Conservation (phyloP, 1,139 yeast genomes). For the Candida anutae region DNA sequence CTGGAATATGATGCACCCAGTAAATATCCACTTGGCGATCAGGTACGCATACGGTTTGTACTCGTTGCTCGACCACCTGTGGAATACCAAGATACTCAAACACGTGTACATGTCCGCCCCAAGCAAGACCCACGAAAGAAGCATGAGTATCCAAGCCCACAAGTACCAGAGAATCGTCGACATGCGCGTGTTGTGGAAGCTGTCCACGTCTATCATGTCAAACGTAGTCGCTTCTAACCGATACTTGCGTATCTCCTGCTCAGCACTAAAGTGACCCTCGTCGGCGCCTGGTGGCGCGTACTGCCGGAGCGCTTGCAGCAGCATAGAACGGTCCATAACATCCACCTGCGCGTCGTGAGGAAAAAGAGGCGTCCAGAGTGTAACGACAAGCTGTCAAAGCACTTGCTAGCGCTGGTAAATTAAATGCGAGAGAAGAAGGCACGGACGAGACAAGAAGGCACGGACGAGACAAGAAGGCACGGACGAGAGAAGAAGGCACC, state of each 20-base stretch:
- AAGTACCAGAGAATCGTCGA: conserved; percentile 50
- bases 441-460: too few relatives aligned
- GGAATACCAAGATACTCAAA: conserved; percentile 63
- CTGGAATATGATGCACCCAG: conserved; percentile 78
- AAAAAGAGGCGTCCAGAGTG: too few relatives aligned
- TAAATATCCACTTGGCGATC: conserved; percentile 69
- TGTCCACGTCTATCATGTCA: conserved; percentile 31
- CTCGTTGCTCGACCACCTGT: conserved; percentile 61
- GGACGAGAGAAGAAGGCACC: too few relatives aligned
- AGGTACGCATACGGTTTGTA: conserved; percentile 51
- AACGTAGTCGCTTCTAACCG: conserved; percentile 35
- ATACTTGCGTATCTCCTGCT: conserved; percentile 20
- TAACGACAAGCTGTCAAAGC: too few relatives aligned
- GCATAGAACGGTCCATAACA: too few relatives aligned
- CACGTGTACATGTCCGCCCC: conserved; percentile 78
- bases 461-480: too few relatives aligned
- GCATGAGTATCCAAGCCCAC: conserved; percentile 41
- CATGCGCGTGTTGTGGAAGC: conserved; percentile 48
- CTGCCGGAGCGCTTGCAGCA: too few relatives aligned
- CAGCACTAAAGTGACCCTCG: conserved; percentile 8
- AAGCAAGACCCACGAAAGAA: conserved; percentile 51
- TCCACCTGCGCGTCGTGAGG: too few relatives aligned
- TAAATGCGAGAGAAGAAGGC: too few relatives aligned
- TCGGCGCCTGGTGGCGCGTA: too few relatives aligned
- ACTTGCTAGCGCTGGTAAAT: too few relatives aligned